Evolutionary conservation across 164 flowering plant genomes (phyloP).

Genomic region (Platanus orientalis): DNA sequence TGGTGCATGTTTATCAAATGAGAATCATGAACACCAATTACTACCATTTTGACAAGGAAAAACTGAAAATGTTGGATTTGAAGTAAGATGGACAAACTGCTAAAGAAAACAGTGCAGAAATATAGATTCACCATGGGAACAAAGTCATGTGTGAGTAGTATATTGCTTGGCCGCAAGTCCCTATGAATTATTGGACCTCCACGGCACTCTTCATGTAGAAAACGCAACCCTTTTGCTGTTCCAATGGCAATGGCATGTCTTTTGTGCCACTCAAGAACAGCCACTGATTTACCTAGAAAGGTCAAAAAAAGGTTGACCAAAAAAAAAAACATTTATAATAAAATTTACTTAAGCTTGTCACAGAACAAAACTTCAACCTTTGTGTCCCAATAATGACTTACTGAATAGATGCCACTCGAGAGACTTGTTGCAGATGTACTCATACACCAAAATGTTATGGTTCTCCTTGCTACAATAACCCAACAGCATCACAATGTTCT

Average conservation of each 20-base stretch:
- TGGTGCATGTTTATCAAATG: too few relatives aligned
- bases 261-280: conserved; percentile 48
- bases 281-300: conserved; percentile 25
- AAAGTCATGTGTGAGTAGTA: conserved; percentile 59
- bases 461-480: conserved; percentile 52
- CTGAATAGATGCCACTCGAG: conserved; percentile 61
- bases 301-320: background rate
- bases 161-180: conserved; percentile 65
- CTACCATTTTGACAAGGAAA: too few relatives aligned
- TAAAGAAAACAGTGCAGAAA: too few relatives aligned
- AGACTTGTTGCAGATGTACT: conserved; percentile 62
- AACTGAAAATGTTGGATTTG: too few relatives aligned
- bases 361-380: background rate
- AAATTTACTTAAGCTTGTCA: background rate
- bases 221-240: conserved; percentile 63
- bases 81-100: too few relatives aligned
- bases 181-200: conserved; percentile 61
- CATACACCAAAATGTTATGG: conserved; percentile 54
- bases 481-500: conserved; percentile 60
- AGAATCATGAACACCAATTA: too few relatives aligned
- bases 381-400: conserved; percentile 14
- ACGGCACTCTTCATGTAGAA: conserved; percentile 71
- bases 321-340: background rate
- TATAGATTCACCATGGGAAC: conserved; percentile 55
- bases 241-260: conserved; percentile 57